Evolutionary conservation across 805 yeast species (phyloP).

Genomic region (Saccharomyces cerevisiae): DNA sequence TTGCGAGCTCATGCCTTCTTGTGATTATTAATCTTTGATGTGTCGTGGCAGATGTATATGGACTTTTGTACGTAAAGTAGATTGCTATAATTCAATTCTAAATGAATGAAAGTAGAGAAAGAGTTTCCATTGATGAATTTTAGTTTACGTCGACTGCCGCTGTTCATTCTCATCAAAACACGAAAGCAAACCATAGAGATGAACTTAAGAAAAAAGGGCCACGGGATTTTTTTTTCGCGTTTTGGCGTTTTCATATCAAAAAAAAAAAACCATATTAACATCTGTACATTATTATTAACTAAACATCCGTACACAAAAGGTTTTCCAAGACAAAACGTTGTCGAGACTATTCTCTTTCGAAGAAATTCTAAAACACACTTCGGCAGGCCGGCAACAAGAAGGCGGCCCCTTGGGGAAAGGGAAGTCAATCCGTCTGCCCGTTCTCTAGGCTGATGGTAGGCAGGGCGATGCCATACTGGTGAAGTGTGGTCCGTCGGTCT

Average conservation of each 20-base stretch:
- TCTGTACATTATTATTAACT: neutral
- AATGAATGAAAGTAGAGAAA: neutral
- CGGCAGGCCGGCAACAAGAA: neutral
- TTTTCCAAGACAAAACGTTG: no score
- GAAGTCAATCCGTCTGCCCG: neutral
- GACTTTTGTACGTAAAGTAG: neutral
- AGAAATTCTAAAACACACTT: no score
- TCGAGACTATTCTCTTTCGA: no score
- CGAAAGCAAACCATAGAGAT: neutral
- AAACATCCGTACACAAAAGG: neutral
- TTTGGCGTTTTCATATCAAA: neutral
- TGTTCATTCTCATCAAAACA: neutral
- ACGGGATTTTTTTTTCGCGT: neutral
- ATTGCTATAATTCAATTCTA: neutral
- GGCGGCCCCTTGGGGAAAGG: neutral
- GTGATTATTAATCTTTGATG: neutral
- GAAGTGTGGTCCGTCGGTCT: neutral
- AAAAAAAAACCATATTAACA: neutral
- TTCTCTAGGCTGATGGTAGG: neutral
- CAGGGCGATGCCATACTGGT: neutral
- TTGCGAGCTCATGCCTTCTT: neutral
- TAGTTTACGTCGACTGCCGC: neutral
- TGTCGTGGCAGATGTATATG: neutral
- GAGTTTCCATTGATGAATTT: neutral
- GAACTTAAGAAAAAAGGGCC: neutral